Base-by-base conservation (phyloP, 1,139 yeast genomes). In the Hyphopichia burtonii region DNA sequence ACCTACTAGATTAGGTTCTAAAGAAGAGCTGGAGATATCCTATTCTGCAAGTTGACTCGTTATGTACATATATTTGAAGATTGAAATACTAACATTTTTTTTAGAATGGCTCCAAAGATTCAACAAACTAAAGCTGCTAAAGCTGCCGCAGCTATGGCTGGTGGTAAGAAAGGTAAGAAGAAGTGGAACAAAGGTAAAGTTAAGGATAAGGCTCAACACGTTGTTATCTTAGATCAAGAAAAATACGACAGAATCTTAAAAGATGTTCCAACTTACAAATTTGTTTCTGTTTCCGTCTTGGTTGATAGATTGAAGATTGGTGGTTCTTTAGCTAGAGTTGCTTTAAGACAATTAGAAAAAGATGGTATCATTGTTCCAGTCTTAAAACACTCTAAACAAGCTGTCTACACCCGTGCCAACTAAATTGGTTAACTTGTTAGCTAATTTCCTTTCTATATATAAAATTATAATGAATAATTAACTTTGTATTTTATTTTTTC, bases 141-240 rank as follows among this genome's bases (percentile, higher is more conserved):
- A 85, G 97, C 98, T 74, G 97, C 98, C 70, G 98, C 99, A 82
- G 98, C 98, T 76, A 82, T 90, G 84, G 96, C 98, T 75, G 98
- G 98, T 87, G 97, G 98, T 85, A 93, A 93, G 89, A 90, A 93
- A 76, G 90, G 96, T 80, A 93, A 94, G 90, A 93, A 93, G 96
- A 93, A 93, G 96, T 93, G 99, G 99, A 87, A 95, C 86, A 91
- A 93, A 85, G 97, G 97, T 79, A 90, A 95, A 87, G 96, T 90
- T 77, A 94, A 94, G 94, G 99, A 93, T 80, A 93, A 88, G 96
- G 99, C 99, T 66, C 95, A 88, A 76, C 99, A 93, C 84, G 84
- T 90, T 71, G 93, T 93, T 69, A 81, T 88, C 75, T 83, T 94
- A 69, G 99, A 93, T 78, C 97, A 94, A 82, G 96, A 93, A 64